A percentile compares a stretch with the other conserved stretches of the same genome.
Evolutionary conservation across 352 stramenopile genomes (phyloP).

Genomic region (Phytophthora citricola): DNA sequence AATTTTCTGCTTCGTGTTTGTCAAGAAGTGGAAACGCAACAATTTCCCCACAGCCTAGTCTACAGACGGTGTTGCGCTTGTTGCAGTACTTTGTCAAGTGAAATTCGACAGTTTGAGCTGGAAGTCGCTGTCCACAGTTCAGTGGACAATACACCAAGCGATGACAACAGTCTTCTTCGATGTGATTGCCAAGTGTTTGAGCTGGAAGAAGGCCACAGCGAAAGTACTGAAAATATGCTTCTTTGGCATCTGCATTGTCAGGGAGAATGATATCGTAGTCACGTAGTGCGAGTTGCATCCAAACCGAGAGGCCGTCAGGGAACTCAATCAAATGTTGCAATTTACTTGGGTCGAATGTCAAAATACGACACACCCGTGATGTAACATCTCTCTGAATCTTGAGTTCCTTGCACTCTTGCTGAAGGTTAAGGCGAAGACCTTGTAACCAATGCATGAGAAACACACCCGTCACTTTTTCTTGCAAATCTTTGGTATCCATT

Average conservation of each 20-base stretch:
- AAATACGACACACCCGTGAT: slow-evolving; percentile 40
- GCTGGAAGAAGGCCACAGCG: slow-evolving; percentile 21
- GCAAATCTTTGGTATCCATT: neutral
- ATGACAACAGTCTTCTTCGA: slow-evolving; percentile 46
- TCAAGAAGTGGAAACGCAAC: slow-evolving; percentile 50
- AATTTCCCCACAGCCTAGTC: slow-evolving; percentile 63
- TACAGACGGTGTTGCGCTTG: slow-evolving; percentile 60
- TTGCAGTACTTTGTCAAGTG: slow-evolving; percentile 72
- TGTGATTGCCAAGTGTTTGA: slow-evolving; percentile 27
- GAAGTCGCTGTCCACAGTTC: slow-evolving; percentile 65
- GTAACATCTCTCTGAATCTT: slow-evolving; percentile 17
- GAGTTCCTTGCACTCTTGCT: slow-evolving; percentile 2
- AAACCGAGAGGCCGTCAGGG: slow-evolving; percentile 53
- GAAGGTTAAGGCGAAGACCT: slow-evolving; percentile 6
- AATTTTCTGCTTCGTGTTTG: slow-evolving; percentile 64
- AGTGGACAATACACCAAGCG: slow-evolving; percentile 70
- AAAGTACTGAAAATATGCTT: slow-evolving; percentile 8
- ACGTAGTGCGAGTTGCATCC: slow-evolving; percentile 43
- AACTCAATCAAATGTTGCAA: slow-evolving; percentile 61
- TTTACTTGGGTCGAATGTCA: slow-evolving; percentile 48
- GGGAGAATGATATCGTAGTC: slow-evolving; percentile 56
- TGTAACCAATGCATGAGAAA: slow-evolving; percentile 34
- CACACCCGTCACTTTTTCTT: slow-evolving; percentile 1
- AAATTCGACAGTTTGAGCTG: slow-evolving; percentile 32
- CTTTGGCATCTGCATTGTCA: neutral